Conservation (phyloP, 2,329 filamentous ascomycete genomes). For the Aspergillus fructus region DNA sequence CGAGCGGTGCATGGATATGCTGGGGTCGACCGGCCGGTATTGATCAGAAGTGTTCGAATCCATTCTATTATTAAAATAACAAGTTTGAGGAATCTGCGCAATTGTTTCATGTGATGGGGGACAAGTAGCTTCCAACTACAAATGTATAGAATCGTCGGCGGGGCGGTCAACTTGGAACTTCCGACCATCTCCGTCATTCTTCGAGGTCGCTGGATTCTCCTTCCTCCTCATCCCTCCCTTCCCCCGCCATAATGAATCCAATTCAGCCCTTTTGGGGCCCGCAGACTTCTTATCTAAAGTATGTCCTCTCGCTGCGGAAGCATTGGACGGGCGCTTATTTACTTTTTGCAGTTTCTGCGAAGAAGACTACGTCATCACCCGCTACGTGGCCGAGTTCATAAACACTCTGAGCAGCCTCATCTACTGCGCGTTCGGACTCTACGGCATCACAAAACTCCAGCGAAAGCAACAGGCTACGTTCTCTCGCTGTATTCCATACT, state of each 20-base stretch:
- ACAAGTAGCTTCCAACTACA: too few species aligned
- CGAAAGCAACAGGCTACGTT: slow-evolving; percentile 19
- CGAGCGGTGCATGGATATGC: slow-evolving; percentile 57
- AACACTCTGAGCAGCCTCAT: slow-evolving; percentile 46
- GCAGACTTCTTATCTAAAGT: slow-evolving; percentile 32
- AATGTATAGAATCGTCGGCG: neutral
- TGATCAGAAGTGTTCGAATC: neutral
- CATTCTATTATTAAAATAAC: neutral
- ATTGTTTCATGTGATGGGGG: too few species aligned
- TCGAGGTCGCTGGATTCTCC: neutral
- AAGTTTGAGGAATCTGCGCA: too few species aligned
- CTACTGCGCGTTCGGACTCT: slow-evolving; percentile 40
- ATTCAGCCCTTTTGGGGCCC: slow-evolving; percentile 26
- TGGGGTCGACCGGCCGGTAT: slow-evolving; percentile 41
- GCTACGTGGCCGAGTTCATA: slow-evolving; percentile 47
- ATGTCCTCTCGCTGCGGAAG: slow-evolving; percentile 2
- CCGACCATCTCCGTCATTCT: neutral
- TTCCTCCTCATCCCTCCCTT: neutral
- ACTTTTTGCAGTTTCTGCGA: slow-evolving; percentile 26
- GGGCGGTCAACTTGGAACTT: neutral
- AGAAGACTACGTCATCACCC: slow-evolving; percentile 43
- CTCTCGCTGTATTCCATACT: slow-evolving; percentile 37
- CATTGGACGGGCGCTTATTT: neutral
- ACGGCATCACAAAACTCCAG: slow-evolving; percentile 34
- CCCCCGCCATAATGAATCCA: neutral